Base-by-base conservation (phyloP, 2,329 filamentous ascomycete species). In the Colletotrichum coccodes region DNA sequence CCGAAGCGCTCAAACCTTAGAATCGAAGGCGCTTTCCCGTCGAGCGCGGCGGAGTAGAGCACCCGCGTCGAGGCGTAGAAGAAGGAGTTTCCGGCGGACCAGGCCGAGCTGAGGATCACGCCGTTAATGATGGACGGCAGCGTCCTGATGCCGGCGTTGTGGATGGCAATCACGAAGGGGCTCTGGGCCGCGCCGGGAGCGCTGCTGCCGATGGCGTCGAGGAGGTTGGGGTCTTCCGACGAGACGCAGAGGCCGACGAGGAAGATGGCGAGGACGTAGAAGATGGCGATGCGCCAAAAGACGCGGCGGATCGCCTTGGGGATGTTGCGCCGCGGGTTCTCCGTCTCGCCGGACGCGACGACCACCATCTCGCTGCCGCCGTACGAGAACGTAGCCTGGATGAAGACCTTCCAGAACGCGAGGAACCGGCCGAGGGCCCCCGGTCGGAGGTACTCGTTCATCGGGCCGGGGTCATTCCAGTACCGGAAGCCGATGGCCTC, bases 121-220 rank as follows among this genome's bases (percentile, higher is more conserved):
- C 91, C 92, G 76, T 95, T 95, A 79, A 95, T 90, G 62, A 95
- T 87, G 6, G 89, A 89, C 0, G 91, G 90, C 5, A 94, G 86
- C 7, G 86, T 90, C 5, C 83, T 84, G 65, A 94, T 90, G 0
- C 90, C 89, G 2, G 92, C 92, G 34, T 88, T 86, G 12, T 86
- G 84, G 42, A 91, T 89, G 21, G 92, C 92, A 71, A 94, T 92
- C 68, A 95, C 65, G 40, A 64, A 67, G 11, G 64, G 64, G 16
- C 58, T 63, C 50, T 67, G 64, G 9, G 58, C 64, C 3, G 64
- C 64, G 34, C 64, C 64, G 4, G 64, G 64, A 1, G 59, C 60
- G 42, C 64, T 67, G 64, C 59, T 63, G 34, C 59, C 42, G 30
- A 67, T 67, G 3, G 80, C 70, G 14, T 78, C 75, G 28, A 79